Evolutionary conservation across 257 asterid species (phyloP), one percentile per base, ranked within the genome.

Genomic region (Przewalskia tangutica): DNA sequence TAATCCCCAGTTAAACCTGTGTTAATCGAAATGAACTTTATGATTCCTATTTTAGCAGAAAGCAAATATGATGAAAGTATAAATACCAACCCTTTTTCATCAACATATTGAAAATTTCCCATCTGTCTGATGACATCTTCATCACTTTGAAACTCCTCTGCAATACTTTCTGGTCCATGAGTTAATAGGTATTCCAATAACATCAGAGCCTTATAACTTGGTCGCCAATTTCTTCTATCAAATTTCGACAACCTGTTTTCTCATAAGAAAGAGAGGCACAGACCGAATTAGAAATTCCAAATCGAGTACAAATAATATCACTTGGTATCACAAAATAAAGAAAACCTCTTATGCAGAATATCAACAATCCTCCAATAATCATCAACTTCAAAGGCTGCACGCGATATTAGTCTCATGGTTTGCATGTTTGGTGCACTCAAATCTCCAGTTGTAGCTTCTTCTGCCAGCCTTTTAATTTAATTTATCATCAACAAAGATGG

Each of bases 341-440:
- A 62, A 42, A 77, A 94, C 98, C 93, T 91, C 54, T 81, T 89
- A 80, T 93, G 97, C 81, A 93, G 89, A 84, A 94, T 89, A 51
- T 90, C 94, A 18, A 90, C 92, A 36, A 92, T 90, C 85, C 98
- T 86, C 51, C 91, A 94, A 60, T 91, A 94, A 84, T 94, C 97
- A 83, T 93, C 98, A 13, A 94, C 97, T 83, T 94, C 98, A 48
- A 94, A 94, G 40, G 98, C 97, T 9, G 97, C 98, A n/a, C 91
- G 93, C 6, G 97, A 90, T 83, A 94, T 90, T 12, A 89, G 77
- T 68, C 94, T 86, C 97, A 94, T 89, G 54, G 91, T 88, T 40
- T 88, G 87, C 23, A 85, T 86, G 81, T 92, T 92, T 40, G 93
- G 85, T 63, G 87, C 90, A 44, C 88, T 70, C 68, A 90, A 88